A percentile compares a stretch with the other conserved stretches of the same genome.
Conservation (phyloP, 208 protist species). For the Trichomonas tenax region DNA sequence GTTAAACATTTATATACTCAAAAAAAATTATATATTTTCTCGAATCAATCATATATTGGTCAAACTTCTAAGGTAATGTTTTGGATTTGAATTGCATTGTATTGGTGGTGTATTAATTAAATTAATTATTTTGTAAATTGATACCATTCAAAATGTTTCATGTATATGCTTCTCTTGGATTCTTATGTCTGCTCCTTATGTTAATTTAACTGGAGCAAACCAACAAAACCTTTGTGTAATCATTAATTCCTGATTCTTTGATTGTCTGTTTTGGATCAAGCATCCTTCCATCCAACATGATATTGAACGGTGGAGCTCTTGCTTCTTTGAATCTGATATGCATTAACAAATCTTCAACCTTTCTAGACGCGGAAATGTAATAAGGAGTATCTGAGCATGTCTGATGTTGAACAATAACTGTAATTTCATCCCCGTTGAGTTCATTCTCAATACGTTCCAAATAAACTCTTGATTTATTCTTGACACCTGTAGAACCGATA, state of each 20-base stretch:
- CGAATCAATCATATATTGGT: too few species aligned
- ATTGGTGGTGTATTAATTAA: too few species aligned
- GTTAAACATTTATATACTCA: too few species aligned
- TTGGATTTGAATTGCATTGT: too few species aligned
- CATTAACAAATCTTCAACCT: background rate
- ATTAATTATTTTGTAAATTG: too few species aligned
- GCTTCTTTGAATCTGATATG: background rate
- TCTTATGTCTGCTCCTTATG: too few species aligned
- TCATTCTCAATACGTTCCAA: background rate
- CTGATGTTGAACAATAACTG: background rate
- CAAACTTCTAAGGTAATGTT: too few species aligned
- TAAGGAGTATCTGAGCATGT: background rate
- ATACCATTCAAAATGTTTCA: too few species aligned
- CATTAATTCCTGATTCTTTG: background rate
- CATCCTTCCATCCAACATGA: background rate
- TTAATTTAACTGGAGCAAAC: background rate
- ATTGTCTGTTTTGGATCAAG: background rate
- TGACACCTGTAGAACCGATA: background rate
- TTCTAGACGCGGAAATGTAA: background rate
- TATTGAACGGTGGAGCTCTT: background rate
- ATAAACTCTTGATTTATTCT: background rate
- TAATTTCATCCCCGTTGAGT: background rate
- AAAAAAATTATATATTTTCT: too few species aligned
- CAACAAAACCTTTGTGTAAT: background rate
- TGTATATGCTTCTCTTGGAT: too few species aligned